Conservation (phyloP, 495 filamentous ascomycete species). For the Talaromyces borbonicus region DNA sequence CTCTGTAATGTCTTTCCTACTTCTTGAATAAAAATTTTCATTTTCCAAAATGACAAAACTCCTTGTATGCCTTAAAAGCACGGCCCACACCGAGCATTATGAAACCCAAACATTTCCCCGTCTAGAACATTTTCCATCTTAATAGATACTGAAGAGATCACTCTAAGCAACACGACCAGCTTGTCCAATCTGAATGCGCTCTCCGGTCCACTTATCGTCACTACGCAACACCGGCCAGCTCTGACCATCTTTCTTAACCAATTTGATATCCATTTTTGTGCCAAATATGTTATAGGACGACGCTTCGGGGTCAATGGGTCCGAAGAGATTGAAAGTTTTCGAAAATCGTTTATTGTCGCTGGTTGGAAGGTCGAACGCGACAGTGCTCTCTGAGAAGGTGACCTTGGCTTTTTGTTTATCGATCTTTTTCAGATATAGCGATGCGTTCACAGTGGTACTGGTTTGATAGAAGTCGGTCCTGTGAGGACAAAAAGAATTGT, state of each 20-base stretch:
- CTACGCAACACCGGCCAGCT: conserved; percentile 87
- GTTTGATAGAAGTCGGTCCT: conserved; percentile 97
- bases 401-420: conserved; percentile 68
- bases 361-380: conserved; percentile 74
- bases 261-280: conserved; percentile 86
- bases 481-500: neutral
- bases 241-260: conserved; percentile 71
- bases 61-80: neutral
- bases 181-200: conserved; percentile 73
- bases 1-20: neutral
- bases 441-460: conserved; percentile 70
- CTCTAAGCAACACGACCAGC: conserved; percentile 44
- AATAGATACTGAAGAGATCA: neutral
- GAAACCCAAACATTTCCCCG: neutral
- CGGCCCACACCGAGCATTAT: neutral
- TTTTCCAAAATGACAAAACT: neutral
- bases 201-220: conserved; percentile 66
- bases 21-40: no score
- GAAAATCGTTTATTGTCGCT: conserved; percentile 77
- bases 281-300: conserved; percentile 78
- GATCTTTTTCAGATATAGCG: conserved; percentile 95
- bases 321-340: conserved; percentile 65
- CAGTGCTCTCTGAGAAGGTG: conserved; percentile 45
- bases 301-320: conserved; percentile 58
- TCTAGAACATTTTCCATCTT: neutral